Evolutionary conservation across 495 filamentous ascomycete genomes (phyloP).

Genomic region (Daldinia grandis): DNA sequence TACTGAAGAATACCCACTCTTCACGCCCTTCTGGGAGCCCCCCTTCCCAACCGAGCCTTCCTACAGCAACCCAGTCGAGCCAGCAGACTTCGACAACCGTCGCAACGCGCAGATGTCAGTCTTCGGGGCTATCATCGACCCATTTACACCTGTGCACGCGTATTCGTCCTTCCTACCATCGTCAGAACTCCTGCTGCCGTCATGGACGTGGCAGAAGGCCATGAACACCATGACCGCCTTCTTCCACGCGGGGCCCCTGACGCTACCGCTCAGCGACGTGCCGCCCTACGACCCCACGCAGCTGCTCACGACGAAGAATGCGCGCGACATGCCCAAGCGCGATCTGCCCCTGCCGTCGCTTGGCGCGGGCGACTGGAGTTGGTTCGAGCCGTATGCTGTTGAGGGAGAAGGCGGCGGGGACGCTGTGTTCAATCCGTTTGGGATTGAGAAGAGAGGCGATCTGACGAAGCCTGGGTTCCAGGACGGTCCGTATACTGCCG

Average conservation of each 20-base stretch:
- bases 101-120: constrained; percentile 31
- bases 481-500: constrained; percentile 50
- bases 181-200: constrained; percentile 46
- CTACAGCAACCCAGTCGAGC: not conserved
- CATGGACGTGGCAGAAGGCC: constrained; percentile 56
- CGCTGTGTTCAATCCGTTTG: constrained; percentile 38
- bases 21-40: constrained; percentile 39
- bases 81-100: constrained; percentile 6
- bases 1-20: constrained; percentile 31
- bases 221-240: constrained; percentile 57
- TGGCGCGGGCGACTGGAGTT: constrained; percentile 49
- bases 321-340: not conserved
- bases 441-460: constrained; percentile 34
- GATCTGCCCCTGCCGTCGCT: constrained; percentile 40
- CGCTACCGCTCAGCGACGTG: constrained; percentile 44
- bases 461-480: constrained; percentile 44
- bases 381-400: constrained; percentile 56
- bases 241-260: constrained; percentile 55
- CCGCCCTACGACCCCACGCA: constrained; percentile 27
- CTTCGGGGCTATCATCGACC: constrained; percentile 56
- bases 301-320: constrained; percentile 25
- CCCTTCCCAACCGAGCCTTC: constrained; percentile 7
- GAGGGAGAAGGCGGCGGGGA: constrained; percentile 4
- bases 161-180: constrained; percentile 54
- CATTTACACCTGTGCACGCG: constrained; percentile 53